Conservation (phyloP, 371 early-diverging fungal species). For the Lichtheimia corymbifera region DNA sequence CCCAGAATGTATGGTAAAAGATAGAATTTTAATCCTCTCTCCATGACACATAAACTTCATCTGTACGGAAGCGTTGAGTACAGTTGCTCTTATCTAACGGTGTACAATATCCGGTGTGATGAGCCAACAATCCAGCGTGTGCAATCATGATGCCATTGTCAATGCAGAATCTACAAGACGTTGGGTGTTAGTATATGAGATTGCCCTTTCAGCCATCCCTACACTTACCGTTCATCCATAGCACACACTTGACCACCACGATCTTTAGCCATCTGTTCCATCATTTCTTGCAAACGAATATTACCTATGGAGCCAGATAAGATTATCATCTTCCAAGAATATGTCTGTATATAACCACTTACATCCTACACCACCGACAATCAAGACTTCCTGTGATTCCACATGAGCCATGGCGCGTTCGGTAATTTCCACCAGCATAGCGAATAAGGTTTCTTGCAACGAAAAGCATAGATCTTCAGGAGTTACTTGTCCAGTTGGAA, state of each 20-base stretch:
- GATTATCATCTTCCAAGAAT: not conserved
- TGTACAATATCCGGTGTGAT: conserved; percentile 71
- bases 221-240: conserved; percentile 89
- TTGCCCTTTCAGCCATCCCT: not conserved
- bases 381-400: conserved; percentile 89
- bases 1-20: too few relatives aligned
- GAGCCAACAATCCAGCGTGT: conserved; percentile 91
- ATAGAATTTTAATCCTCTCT: conserved; percentile 45
- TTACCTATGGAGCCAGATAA: conserved; percentile 58
- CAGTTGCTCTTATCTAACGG: conserved; percentile 85
- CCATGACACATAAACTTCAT: conserved; percentile 92
- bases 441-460: conserved; percentile 98
- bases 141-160: conserved; percentile 99
- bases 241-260: conserved; percentile 92
- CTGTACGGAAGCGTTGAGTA: conserved; percentile 97
- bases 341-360: conserved; percentile 22
- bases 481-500: conserved; percentile 61
- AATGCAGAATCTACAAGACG: conserved; percentile 82
- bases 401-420: conserved; percentile 99
- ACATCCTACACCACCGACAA: conserved; percentile 99
- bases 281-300: conserved; percentile 97
- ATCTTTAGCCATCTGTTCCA: conserved; percentile 93
- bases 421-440: conserved; percentile 99
- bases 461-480: conserved; percentile 96
- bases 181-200: too few relatives aligned